Evolutionary conservation across 192 early-diverging fungal genomes (phyloP).

Genomic region (Umbelopsis isabellina): DNA sequence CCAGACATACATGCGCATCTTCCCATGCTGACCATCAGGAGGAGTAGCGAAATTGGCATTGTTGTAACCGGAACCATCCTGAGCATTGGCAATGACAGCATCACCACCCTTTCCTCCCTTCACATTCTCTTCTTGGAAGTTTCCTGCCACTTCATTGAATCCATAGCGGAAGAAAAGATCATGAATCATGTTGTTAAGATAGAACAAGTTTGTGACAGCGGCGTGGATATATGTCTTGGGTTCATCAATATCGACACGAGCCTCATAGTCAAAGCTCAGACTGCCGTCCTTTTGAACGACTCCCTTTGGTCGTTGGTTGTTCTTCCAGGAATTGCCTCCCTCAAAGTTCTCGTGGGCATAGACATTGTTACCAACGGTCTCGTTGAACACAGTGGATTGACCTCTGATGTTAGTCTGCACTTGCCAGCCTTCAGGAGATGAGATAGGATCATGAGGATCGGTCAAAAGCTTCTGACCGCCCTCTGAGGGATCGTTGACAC

Average conservation of each 20-base stretch:
- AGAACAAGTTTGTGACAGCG: slow-evolving; percentile 87
- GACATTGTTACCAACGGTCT: slow-evolving; percentile 91
- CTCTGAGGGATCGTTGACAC: slow-evolving; percentile 77
- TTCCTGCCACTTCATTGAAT: slow-evolving; percentile 88
- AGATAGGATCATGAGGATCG: slow-evolving; percentile 54
- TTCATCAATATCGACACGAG: slow-evolving; percentile 59
- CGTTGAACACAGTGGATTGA: slow-evolving; percentile 56
- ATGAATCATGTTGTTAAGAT: slow-evolving; percentile 91
- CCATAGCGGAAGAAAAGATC: slow-evolving; percentile 90
- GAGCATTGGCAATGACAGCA: slow-evolving; percentile 90
- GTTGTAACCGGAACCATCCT: slow-evolving; percentile 89
- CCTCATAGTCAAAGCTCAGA: slow-evolving; percentile 77
- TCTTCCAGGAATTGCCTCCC: slow-evolving; percentile 72
- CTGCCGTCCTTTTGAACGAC: slow-evolving; percentile 38
- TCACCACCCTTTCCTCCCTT: slow-evolving; percentile 79
- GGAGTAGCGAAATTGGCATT: slow-evolving; percentile 98
- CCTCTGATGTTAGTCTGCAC: slow-evolving; percentile 40
- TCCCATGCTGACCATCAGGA: slow-evolving; percentile 85
- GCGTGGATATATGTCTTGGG: slow-evolving; percentile 78
- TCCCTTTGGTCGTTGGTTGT: slow-evolving; percentile 79
- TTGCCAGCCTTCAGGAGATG: slow-evolving; percentile 81
- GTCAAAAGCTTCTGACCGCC: slow-evolving; percentile 58
- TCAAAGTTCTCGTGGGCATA: slow-evolving; percentile 84
- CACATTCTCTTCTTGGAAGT: slow-evolving; percentile 93
- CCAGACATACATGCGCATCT: slow-evolving; percentile 98